phyloP scores from a whole-genome alignment of 164 flowering plant species.

The Liquidambar formosana region DNA sequence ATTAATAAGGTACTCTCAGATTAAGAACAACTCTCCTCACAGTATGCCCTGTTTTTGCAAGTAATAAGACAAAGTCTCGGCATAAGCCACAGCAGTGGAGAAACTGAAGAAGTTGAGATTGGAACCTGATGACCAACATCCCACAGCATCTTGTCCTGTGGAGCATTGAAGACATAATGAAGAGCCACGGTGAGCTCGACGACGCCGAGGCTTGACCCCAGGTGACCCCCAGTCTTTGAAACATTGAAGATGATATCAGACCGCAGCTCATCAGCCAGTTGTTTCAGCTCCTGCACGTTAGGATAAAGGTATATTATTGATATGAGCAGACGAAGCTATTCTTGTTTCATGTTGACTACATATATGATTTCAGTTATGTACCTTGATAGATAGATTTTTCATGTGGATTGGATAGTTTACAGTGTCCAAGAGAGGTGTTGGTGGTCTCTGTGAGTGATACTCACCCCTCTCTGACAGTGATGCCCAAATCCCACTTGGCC shows the following conservation, averaged over 20 bases:
- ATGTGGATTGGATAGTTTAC: constrained; percentile 94
- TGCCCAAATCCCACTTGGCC: constrained; percentile 54
- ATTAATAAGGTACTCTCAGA: constrained; percentile 5
- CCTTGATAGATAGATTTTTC: constrained; percentile 92
- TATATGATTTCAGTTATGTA: constrained; percentile 17
- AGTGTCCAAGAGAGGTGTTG: constrained; percentile 95
- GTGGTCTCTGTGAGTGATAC: constrained; percentile 77
- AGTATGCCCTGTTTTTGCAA: not conserved
- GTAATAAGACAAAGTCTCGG: not conserved
- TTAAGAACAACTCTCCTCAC: not conserved
- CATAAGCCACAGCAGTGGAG: not conserved
- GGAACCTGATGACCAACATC: constrained; percentile 98
- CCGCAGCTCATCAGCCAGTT: constrained; percentile 82
- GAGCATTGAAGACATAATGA: constrained; percentile 87
- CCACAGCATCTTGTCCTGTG: constrained; percentile 84
- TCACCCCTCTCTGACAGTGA: constrained; percentile 77
- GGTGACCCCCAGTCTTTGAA: constrained; percentile 92
- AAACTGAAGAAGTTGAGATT: not conserved
- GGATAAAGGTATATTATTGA: no score
- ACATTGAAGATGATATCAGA: constrained; percentile 90
- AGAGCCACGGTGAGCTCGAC: constrained; percentile 97
- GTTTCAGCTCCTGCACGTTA: constrained; percentile 76
- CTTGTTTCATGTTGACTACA: not conserved
- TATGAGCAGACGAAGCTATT: no score
- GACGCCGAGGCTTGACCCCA: constrained; percentile 96